A percentile compares a stretch with the other conserved stretches of the same genome.
Evolutionary conservation across 1,139 yeast genomes (phyloP).

Genomic region (Hansenula sp.): DNA sequence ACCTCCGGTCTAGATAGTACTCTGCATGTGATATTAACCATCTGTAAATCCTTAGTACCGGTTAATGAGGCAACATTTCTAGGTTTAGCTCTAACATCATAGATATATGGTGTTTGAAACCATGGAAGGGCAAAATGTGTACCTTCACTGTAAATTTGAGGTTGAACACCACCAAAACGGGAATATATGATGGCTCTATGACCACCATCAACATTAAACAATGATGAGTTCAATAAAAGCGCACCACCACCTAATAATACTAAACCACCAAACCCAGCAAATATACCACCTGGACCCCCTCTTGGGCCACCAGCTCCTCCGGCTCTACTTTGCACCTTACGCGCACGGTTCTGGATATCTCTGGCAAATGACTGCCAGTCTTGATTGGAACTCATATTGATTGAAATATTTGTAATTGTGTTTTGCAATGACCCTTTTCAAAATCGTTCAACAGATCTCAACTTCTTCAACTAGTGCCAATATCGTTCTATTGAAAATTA

Average conservation of each 20-base stretch:
- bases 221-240: constrained; percentile 63
- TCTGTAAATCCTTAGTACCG: constrained; percentile 96
- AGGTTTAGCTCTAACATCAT: constrained; percentile 96
- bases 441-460: too few species aligned
- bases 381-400: constrained; percentile 33
- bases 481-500: background rate
- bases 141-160: constrained; percentile 88
- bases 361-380: constrained; percentile 68
- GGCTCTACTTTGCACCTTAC: constrained; percentile 39
- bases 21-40: constrained; percentile 98
- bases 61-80: constrained; percentile 96
- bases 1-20: constrained; percentile 90
- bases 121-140: constrained; percentile 94
- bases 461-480: constrained; percentile 1
- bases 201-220: constrained; percentile 98
- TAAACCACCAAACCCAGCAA: constrained; percentile 80
- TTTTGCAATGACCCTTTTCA: too few species aligned
- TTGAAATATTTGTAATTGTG: too few species aligned
- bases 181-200: constrained; percentile 95
- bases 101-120: constrained; percentile 89
- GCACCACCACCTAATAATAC: constrained; percentile 71
- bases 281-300: constrained; percentile 50
- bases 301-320: constrained; percentile 31
- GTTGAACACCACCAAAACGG: constrained; percentile 80
- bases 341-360: constrained; percentile 64